Base-by-base conservation (phyloP, 2,329 filamentous ascomycete genomes). In the Colletotrichum limetticola region DNA sequence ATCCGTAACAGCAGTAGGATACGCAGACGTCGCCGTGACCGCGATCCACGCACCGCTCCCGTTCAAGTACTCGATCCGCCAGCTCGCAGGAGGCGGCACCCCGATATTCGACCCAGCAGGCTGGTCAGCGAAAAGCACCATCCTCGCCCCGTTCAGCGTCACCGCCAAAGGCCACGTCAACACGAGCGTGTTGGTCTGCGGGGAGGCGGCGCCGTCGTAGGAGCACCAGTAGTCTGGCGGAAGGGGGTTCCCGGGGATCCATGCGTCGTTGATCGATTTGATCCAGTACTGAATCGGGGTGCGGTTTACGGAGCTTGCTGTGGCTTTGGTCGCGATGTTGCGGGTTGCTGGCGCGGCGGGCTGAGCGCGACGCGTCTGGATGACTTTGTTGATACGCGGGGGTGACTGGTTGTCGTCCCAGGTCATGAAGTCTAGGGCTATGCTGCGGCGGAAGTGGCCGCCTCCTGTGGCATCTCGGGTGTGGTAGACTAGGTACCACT, bases 231-330 rank as follows among this genome's bases (percentile, higher is more conserved):
- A 83, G 66, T 83, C 82, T 4, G 82, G 81, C 46, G 81, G 82
- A 1, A 83, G 76, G 6, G 82, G 81, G 28, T 76, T 79, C 14
- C 72, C 56, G 32, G 78, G 77, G 32, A 83, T 76, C 56, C 75
- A 73, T 26, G 74, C 79, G 63, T 83, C 81, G 70, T 83, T 81
- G 59, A 82, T 74, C 2, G 81, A 76, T 6, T 78, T 77, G 3
- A 80, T 77, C 81, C 82, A 83, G 74, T 83, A 83, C 74, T 83
- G 82, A 32, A 83, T 80, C 1, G 81, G 81, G 1, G 80, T 82
- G 12, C 66, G 69, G 57, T 77, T 77, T 2, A 71, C 69, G 0
- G 79, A 80, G 5, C 74, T 75, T 1, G 76, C 75, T 2, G 66
- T 70, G 1, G 80, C 82, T 22, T 59, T 58, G 1, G 76, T 75